Evolutionary conservation across 768 basidiomycete genomes (phyloP), one percentile per base, ranked within the genome.

Genomic region (Lyophyllum semitale): DNA sequence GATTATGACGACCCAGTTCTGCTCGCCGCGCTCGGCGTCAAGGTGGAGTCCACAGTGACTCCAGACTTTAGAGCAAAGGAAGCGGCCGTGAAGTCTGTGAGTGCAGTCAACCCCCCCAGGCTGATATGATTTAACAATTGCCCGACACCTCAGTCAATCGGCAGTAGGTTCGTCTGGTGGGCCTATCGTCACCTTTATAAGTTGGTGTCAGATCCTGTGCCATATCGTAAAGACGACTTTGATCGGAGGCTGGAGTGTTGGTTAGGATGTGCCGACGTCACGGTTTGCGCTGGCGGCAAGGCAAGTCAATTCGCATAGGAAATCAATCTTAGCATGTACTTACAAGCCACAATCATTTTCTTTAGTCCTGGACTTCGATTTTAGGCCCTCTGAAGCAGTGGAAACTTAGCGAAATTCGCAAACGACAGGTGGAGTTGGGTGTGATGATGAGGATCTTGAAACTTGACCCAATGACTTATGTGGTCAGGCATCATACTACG

Each of bases 211-310:
- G 75, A 74, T 23, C 65, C 65, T 18, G 59, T 63, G 27, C 41
- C 62, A 17, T 56, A 53, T 15, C 59, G 51, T 20, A 60, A 67
- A 46, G 53, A 59, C 52, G 60, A 67, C 46, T 44, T 58, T 8
- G 56, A 84, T 60, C 64, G 68, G 25, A 83, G 90, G 76, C 76
- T 91, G 29, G 81, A 84, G 51, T 87, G 85, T 60, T 94, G 91
- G 89, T 75, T 89, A 7, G 83, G 85, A 4, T 91, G 87, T 60
- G 84, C 83, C 1, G 77, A 77, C 52, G 77, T 92, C 17, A 62
- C 85, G 15, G 79, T 88, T 6, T 79, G 64, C 22, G 60, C 58
- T 27, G 58, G 53, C 13, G 59, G 47, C 29, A 67, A 63, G 64
- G 69, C 68, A 57, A 55, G 68, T 61, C n/a, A 9, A 4, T n/a